A percentile compares a stretch with the other conserved stretches of the same genome.
These are phyloP conservation scores for Astragalus membranaceus DNA, from an alignment of 306 rosid genomes.

Conservation along the genomic window DNA sequence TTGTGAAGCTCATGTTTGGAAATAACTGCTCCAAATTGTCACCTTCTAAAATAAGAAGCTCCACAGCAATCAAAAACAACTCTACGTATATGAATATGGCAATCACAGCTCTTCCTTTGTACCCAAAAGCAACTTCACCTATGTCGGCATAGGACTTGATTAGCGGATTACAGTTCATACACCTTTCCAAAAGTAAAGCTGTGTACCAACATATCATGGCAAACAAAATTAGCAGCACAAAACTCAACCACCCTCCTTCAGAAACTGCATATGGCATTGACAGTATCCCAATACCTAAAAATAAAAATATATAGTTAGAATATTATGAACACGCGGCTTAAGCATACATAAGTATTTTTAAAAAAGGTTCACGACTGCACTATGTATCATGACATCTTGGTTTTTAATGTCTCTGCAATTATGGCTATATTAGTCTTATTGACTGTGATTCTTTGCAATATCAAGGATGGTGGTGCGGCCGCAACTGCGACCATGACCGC, in stretches of 20 bases:
- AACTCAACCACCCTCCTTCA: conserved; percentile 61
- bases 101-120: conserved; percentile 34
- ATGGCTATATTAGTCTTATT: no score
- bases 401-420: no score
- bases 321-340: no score
- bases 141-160: conserved; percentile 49
- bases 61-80: conserved; percentile 41
- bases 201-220: conserved; percentile 52
- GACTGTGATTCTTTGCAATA: no score
- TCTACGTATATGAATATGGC: conserved; percentile 46
- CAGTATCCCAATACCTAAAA: conserved; percentile 56
- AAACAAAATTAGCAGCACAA: conserved; percentile 33
- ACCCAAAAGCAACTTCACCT: conserved; percentile 52
- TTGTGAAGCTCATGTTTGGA: conserved; percentile 28
- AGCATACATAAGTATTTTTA: no score
- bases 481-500: no score
- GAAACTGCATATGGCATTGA: conserved; percentile 63
- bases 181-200: conserved; percentile 41
- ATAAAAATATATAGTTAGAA: not conserved
- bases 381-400: no score
- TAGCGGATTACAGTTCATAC: conserved; percentile 33
- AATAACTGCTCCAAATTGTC: conserved; percentile 48
- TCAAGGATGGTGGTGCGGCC: no score
- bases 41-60: conserved; percentile 55
- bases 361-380: no score